Evolutionary conservation across 257 asterid species (phyloP), one percentile per base, ranked within the genome.

Genomic region (Salvia miltiorrhiza): DNA sequence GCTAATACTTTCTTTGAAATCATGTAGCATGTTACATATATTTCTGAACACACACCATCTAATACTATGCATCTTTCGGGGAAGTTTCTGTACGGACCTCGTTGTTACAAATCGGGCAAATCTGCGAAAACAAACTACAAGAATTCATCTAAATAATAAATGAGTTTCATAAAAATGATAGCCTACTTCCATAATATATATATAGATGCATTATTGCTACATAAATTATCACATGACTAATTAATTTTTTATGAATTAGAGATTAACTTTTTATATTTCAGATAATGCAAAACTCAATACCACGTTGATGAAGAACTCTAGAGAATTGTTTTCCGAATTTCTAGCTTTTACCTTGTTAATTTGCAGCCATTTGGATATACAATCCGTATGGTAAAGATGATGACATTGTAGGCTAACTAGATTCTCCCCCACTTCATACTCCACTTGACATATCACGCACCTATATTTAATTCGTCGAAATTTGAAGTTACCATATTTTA

Each of bases 371-470:
- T 76, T 71, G 56, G 76, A 49, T 13, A 86, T 80, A 74, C 93
- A 86, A 32, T 86, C 84, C 32, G 50, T 60, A 48, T 84, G 93
- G 73, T 80, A 86, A 2, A 69, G 79, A 76, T 86, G 93, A 55
- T 82, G 80, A 64, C 93, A 86, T 5, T 59, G 65, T 7, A 86
- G 81, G 33, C 70, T 57, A 7, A 78, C 90, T 41, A 84, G 78
- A 59, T 82, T 53, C 39, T 86, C 93, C 76, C 81, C 93, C 44
- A 72, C 67, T 75, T 80, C 93, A 35, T 80, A 86, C 71, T 86
- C 93, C 75, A 86, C 67, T 80, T 84, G 93, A 73, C 93, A 86
- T 73, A 86, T 81, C 62, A 84, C 89, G 55, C 93, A 86, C 80
- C 89, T 85, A 63, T 54, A 35, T 41, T 5, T 35, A 35, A 7